A percentile compares a stretch with the other conserved stretches of the same genome.
These are phyloP conservation scores for Fusarium secorum DNA, from an alignment of 2,329 filamentous ascomycete species.

Conservation along the genomic window DNA sequence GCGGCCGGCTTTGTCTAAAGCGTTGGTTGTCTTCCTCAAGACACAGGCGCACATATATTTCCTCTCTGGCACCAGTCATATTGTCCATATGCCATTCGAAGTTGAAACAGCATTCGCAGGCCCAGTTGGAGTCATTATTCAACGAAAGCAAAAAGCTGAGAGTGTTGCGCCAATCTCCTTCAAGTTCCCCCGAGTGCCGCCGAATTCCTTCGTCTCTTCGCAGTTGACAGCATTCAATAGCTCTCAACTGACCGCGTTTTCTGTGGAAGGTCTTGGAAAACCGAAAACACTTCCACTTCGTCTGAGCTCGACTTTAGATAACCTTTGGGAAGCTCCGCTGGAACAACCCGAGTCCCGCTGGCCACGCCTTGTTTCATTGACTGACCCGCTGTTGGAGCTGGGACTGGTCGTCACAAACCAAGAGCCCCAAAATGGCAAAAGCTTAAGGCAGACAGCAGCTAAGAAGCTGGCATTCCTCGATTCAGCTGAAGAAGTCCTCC, in stretches of 20 bases:
- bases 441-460: constrained; percentile 45
- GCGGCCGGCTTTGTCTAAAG: constrained; percentile 60
- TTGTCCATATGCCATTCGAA: constrained; percentile 93
- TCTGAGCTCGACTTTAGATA: constrained; percentile 62
- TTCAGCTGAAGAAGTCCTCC: constrained; percentile 81
- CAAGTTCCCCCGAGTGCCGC: constrained; percentile 70
- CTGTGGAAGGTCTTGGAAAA: constrained; percentile 63
- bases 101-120: constrained; percentile 86
- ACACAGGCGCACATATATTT: constrained; percentile 95
- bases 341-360: constrained; percentile 66
- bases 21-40: constrained; percentile 89
- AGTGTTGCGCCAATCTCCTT: constrained; percentile 60
- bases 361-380: constrained; percentile 82
- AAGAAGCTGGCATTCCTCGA: constrained; percentile 69
- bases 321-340: constrained; percentile 63
- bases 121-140: constrained; percentile 83
- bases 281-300: constrained; percentile 63
- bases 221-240: constrained; percentile 64
- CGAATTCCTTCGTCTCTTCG: constrained; percentile 82
- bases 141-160: constrained; percentile 73
- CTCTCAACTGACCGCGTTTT: constrained; percentile 62
- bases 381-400: constrained; percentile 85
- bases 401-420: constrained; percentile 77
- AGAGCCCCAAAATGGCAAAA: constrained; percentile 49
- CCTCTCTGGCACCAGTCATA: constrained; percentile 84